phyloP scores from a whole-genome alignment of 2,329 filamentous ascomycete species.

The Trichoderma asperellum region DNA sequence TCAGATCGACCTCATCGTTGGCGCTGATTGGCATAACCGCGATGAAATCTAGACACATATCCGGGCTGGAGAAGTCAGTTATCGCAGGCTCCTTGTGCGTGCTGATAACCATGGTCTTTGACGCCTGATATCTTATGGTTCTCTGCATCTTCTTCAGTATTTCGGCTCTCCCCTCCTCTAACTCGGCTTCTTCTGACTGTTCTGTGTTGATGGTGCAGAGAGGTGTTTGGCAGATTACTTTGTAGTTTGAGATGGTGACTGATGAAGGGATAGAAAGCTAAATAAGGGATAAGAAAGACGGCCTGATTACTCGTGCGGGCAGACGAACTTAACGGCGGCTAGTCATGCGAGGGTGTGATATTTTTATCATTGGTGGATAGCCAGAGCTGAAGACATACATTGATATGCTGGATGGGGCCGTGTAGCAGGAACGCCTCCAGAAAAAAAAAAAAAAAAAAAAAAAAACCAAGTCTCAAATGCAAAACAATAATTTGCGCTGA shows the following conservation, averaged over 20 bases:
- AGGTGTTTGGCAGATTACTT: not conserved
- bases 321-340: not conserved
- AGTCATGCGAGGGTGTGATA: constrained; percentile 5
- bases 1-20: not conserved
- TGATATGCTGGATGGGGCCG: not conserved
- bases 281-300: not conserved
- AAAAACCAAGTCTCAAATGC: constrained; percentile 11
- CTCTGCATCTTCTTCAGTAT: not conserved
- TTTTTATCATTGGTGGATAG: constrained; percentile 3
- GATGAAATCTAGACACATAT: not conserved
- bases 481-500: constrained; percentile 12
- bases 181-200: not conserved
- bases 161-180: not conserved
- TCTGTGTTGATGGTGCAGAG: not conserved
- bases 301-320: not conserved
- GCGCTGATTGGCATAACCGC: not conserved
- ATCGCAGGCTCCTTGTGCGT: not conserved
- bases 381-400: constrained; percentile 10
- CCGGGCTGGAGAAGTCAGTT: not conserved
- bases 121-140: not conserved
- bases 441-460: not conserved
- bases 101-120: not conserved
- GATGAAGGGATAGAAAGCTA: not conserved
- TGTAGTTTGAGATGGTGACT: not conserved
- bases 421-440: not conserved